phyloP scores from a whole-genome alignment of 2,329 filamentous ascomycete genomes.

The Sporothrix luriei region DNA sequence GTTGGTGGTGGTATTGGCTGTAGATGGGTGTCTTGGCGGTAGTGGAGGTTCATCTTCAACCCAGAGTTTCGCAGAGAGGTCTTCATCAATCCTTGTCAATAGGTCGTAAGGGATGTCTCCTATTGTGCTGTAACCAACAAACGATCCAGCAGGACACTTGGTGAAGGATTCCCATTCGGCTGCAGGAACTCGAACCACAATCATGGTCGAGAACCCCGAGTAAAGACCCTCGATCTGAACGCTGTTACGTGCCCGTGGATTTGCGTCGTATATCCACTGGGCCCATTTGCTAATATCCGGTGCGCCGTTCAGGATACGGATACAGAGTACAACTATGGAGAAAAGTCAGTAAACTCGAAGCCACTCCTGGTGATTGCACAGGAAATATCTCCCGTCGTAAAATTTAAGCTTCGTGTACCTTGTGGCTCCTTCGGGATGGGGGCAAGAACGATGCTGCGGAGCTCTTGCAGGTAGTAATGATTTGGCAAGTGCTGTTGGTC shows the following conservation, averaged over 20 bases:
- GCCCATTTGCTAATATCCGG: conserved; percentile 33
- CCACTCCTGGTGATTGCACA: background rate
- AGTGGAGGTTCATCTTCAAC: conserved; percentile 6
- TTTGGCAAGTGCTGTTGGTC: conserved; percentile 33
- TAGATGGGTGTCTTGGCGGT: background rate
- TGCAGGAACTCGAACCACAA: conserved; percentile 34
- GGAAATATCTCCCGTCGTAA: background rate
- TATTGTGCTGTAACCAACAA: conserved; percentile 35
- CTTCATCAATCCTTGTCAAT: conserved; percentile 31
- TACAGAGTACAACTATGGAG: conserved; percentile 34
- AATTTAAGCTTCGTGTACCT: conserved; percentile 22
- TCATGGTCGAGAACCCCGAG: conserved; percentile 35
- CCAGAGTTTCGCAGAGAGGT: conserved; percentile 35
- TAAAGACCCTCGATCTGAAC: conserved; percentile 35
- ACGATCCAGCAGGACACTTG: conserved; percentile 33
- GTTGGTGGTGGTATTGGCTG: background rate
- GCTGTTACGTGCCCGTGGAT: conserved; percentile 24
- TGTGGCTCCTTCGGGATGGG: conserved; percentile 33
- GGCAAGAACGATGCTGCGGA: conserved; percentile 34
- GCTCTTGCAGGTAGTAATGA: conserved; percentile 32
- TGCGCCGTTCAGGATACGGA: conserved; percentile 32
- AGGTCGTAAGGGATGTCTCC: conserved; percentile 28
- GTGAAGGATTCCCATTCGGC: conserved; percentile 33
- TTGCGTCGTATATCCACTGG: conserved; percentile 35
- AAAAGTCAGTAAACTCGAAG: background rate